phyloP scores from a whole-genome alignment of 2,329 filamentous ascomycete genomes.

The Endoconidiophora polonica region DNA sequence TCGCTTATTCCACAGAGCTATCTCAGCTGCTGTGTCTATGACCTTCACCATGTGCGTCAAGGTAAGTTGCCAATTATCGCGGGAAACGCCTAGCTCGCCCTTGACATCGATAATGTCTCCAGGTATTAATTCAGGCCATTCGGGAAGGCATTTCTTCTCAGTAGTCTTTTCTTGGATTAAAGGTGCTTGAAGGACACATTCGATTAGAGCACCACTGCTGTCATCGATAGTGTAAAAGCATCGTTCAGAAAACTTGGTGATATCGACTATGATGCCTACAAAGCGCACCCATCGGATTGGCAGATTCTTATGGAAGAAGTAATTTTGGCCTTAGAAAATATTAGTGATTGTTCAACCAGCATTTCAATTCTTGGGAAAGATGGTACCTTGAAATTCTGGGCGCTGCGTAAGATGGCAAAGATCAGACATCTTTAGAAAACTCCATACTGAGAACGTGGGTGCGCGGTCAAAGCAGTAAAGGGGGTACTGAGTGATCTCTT shows the following conservation, averaged over 20 bases:
- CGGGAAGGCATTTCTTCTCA: neutral
- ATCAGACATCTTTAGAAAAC: constrained; percentile 35
- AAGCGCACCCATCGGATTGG: constrained; percentile 62
- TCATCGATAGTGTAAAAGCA: constrained; percentile 46
- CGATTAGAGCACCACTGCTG: constrained; percentile 42
- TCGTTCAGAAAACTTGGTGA: constrained; percentile 32
- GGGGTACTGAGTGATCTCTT: constrained; percentile 30
- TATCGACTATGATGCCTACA: constrained; percentile 44
- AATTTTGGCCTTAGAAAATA: constrained; percentile 28
- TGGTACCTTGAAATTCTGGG: constrained; percentile 35
- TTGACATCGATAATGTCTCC: constrained; percentile 42
- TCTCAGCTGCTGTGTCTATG: constrained; percentile 36
- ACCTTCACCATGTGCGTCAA: constrained; percentile 33
- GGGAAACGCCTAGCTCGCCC: constrained; percentile 31
- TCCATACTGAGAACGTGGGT: constrained; percentile 43
- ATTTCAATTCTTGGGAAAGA: neutral
- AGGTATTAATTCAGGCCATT: constrained; percentile 1
- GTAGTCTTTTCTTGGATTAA: constrained; percentile 2
- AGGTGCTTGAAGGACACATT: constrained; percentile 23
- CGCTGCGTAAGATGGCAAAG: constrained; percentile 31
- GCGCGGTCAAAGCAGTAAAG: constrained; percentile 48
- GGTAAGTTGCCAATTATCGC: constrained; percentile 33
- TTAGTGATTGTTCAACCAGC: neutral
- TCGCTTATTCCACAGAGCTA: constrained; percentile 41
- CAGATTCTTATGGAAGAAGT: constrained; percentile 55